These are phyloP conservation scores for Ceriops zippeliana DNA, from an alignment of 345 rosid genomes.

Conservation along the genomic window DNA sequence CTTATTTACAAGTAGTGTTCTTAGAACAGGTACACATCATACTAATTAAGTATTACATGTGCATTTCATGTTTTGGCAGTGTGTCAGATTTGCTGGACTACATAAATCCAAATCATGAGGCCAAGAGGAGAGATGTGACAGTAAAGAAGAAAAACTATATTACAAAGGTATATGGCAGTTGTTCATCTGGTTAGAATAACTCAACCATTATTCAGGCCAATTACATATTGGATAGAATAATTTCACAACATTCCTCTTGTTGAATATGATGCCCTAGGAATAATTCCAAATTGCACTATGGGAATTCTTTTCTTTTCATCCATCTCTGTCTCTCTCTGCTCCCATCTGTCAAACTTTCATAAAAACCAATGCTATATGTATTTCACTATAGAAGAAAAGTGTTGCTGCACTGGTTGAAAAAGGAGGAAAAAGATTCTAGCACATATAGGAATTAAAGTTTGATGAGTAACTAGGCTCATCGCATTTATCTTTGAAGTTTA, in stretches of 20 bases:
- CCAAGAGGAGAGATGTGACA: constrained; percentile 65
- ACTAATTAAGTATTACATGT: constrained; percentile 23
- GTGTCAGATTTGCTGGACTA: constrained; percentile 96
- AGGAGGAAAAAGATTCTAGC: not conserved
- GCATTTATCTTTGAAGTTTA: not conserved
- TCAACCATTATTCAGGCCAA: not conserved
- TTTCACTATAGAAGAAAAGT: not conserved
- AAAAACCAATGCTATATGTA: not conserved
- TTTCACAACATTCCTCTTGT: no score
- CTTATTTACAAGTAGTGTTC: constrained; percentile 7
- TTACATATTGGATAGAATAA: not conserved
- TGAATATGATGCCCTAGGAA: no score
- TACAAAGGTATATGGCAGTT: constrained; percentile 51
- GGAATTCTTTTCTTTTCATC: no score
- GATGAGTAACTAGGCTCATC: not conserved
- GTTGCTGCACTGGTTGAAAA: not conserved
- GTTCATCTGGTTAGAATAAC: not conserved
- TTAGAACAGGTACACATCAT: not conserved
- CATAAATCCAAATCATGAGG: constrained; percentile 78
- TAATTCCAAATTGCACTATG: no score
- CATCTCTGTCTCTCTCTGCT: no score
- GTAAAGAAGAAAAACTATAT: constrained; percentile 64
- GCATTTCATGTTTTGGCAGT: constrained; percentile 44
- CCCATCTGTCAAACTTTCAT: not conserved
- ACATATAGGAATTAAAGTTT: not conserved